Percentiles rank a stretch among this genome's conserved stretches.
Evolutionary conservation across 768 basidiomycete species (phyloP).

Genomic region (Solioccasus polychromus): DNA sequence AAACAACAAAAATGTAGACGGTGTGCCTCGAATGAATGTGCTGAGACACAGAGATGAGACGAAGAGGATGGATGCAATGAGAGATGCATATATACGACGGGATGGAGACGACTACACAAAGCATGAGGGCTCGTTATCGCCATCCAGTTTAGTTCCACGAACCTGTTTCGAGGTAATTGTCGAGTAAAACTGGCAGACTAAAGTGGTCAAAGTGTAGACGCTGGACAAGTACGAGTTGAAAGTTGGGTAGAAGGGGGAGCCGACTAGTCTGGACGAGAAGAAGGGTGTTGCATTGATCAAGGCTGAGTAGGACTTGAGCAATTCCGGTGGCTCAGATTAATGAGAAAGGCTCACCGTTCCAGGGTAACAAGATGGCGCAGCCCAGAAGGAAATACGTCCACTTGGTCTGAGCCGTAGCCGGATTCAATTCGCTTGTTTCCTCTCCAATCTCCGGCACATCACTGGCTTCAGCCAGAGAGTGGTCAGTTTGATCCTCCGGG

Average conservation of each 20-base stretch:
- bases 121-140: constrained; percentile 3
- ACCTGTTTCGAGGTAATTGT: constrained; percentile 69
- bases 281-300: constrained; percentile 85
- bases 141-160: constrained; percentile 20
- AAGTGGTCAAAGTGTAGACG: constrained; percentile 60
- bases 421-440: constrained; percentile 24
- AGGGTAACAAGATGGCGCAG: constrained; percentile 76
- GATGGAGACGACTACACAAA: constrained; percentile 55
- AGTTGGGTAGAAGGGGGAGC: constrained; percentile 52
- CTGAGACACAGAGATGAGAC: constrained; percentile 62
- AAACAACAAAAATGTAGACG: constrained; percentile 62
- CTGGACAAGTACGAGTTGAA: constrained; percentile 69
- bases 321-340: background rate
- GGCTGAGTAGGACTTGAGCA: constrained; percentile 41
- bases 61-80: constrained; percentile 50
- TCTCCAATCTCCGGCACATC: too few relatives aligned
- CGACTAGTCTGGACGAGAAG: constrained; percentile 67
- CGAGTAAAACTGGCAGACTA: constrained; percentile 71
- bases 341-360: constrained; percentile 70
- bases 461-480: background rate
- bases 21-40: constrained; percentile 53
- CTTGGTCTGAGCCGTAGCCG: constrained; percentile 42
- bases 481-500: constrained; percentile 11
- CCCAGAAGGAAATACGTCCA: constrained; percentile 76
- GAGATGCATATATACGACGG: constrained; percentile 49